Conservation (phyloP, 225 moss, liverwort and hornwort species). For the Straminergon stramineum region DNA sequence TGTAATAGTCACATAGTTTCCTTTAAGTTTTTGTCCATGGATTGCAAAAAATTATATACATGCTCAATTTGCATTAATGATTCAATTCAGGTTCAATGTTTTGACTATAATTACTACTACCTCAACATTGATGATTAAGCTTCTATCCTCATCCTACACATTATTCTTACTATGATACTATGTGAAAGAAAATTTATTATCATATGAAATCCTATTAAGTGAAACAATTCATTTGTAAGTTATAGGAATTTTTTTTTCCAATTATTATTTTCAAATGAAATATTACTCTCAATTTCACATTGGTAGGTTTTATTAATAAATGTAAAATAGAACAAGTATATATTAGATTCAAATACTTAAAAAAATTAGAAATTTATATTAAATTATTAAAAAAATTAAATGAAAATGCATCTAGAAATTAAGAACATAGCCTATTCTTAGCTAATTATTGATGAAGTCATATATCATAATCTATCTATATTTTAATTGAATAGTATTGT, state of each 20-base stretch:
- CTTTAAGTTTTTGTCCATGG: too few relatives aligned
- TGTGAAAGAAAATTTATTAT: too few relatives aligned
- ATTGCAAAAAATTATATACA: background rate
- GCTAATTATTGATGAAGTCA: background rate
- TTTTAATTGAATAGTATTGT: background rate
- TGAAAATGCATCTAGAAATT: background rate
- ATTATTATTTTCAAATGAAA: too few relatives aligned
- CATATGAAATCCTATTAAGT: fast-evolving
- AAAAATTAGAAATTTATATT: background rate
- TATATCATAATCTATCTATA: background rate
- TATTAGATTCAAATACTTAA: fast-evolving
- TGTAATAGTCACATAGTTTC: fast-evolving
- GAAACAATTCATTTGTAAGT: too few relatives aligned
- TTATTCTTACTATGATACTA: background rate
- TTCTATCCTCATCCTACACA: background rate
- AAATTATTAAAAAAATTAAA: background rate
- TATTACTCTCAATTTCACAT: background rate
- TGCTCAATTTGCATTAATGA: too few relatives aligned
- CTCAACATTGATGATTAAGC: background rate
- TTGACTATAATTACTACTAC: too few relatives aligned
- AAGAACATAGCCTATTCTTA: fast-evolving
- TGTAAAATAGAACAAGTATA: fast-evolving
- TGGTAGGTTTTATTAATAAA: too few relatives aligned
- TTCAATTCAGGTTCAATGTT: background rate
- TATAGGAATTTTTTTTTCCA: background rate